Evolutionary conservation across 202 grass and related monocot species (phyloP).

Genomic region (Cymbopogon flexuosus): DNA sequence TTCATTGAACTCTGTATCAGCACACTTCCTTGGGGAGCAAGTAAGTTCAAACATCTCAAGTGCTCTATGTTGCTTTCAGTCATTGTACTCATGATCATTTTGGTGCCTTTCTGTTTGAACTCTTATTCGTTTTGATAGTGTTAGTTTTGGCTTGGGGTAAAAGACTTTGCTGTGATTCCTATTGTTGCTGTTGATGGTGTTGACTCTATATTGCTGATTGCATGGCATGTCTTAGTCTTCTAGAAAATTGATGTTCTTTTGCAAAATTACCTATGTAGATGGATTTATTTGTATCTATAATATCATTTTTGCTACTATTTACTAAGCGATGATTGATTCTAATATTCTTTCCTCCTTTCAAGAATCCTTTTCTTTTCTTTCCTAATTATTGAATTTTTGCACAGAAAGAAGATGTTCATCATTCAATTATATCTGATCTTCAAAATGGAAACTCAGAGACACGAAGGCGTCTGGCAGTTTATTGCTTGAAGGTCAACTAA

Average conservation of each 20-base stretch:
- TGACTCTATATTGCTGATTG: slow-evolving; percentile 1
- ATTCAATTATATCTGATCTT: slow-evolving; percentile 99
- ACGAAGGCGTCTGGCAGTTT: slow-evolving; percentile 85
- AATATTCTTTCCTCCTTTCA: slow-evolving; percentile 11
- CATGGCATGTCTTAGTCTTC: not conserved
- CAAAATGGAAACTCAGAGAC: slow-evolving; percentile 94
- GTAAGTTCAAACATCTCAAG: slow-evolving; percentile 47
- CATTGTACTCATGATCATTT: not conserved
- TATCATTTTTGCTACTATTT: not conserved
- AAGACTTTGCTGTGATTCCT: not conserved
- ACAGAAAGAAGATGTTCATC: slow-evolving; percentile 98
- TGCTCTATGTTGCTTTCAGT: slow-evolving; percentile 15
- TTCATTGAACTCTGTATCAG: slow-evolving; percentile 95
- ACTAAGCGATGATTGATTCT: not conserved
- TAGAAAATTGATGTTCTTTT: slow-evolving; percentile 3
- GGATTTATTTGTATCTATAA: not conserved
- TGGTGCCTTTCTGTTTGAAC: slow-evolving; percentile 4
- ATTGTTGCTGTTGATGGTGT: not conserved
- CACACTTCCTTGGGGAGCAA: slow-evolving; percentile 94
- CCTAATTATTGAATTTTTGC: slow-evolving; percentile 27
- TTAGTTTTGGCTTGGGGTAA: not conserved
- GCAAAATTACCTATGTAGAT: not conserved
- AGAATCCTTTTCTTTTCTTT: slow-evolving; percentile 10
- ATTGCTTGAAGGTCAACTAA: slow-evolving; percentile 84
- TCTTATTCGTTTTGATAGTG: not conserved